Percentiles rank a stretch among this genome's conserved stretches.
Conservation (phyloP, 164 flowering plant species). For the Pachysandra terminalis region DNA sequence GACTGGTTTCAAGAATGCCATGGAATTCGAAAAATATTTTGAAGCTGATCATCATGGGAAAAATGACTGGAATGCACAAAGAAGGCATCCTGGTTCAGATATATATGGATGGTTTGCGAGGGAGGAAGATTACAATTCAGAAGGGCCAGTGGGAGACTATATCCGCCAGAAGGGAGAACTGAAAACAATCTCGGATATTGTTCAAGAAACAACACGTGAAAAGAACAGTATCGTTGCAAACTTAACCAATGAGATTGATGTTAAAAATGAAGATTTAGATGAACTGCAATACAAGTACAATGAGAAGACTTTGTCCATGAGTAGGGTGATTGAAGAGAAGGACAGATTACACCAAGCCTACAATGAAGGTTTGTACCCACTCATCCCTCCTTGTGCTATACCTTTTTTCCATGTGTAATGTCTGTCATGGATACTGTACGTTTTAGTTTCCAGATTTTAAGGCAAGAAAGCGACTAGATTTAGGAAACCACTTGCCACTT, state of each 20-base stretch:
- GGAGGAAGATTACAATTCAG: constrained; percentile 42
- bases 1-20: constrained; percentile 86
- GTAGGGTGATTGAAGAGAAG: constrained; percentile 55
- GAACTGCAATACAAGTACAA: constrained; percentile 37
- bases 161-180: constrained; percentile 41
- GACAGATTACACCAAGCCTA: constrained; percentile 48
- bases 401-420: too few species aligned
- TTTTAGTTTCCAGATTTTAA: too few species aligned
- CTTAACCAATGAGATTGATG: constrained; percentile 41
- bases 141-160: constrained; percentile 51
- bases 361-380: constrained; percentile 37
- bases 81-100: constrained; percentile 19
- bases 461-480: too few species aligned
- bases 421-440: too few species aligned
- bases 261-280: constrained; percentile 40
- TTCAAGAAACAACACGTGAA: constrained; percentile 29
- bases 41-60: constrained; percentile 30
- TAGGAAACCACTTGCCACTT: too few species aligned
- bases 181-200: constrained; percentile 51
- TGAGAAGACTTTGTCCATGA: constrained; percentile 43
- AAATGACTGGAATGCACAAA: constrained; percentile 42
- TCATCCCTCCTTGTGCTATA: too few species aligned
- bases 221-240: constrained; percentile 35
- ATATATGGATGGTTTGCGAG: constrained; percentile 69
- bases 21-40: constrained; percentile 49